Evolutionary conservation across 257 asterid species (phyloP).

Genomic region (Solanum gracilifrons): DNA sequence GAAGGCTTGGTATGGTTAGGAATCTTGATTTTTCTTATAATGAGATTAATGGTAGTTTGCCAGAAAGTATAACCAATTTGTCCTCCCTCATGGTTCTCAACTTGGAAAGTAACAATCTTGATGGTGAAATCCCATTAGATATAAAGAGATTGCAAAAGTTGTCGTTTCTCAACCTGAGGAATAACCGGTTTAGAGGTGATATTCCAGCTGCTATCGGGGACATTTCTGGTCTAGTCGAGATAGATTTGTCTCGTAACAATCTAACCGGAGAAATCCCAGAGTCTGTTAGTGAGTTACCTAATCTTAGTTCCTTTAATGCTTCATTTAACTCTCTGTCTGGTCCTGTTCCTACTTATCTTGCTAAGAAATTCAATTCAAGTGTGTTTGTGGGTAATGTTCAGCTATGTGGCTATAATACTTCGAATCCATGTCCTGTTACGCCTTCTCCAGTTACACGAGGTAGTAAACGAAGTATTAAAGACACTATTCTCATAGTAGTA

Average conservation of each 20-base stretch:
- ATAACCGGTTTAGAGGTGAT: constrained; percentile 35
- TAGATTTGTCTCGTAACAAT: constrained; percentile 55
- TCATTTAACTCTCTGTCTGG: constrained; percentile 82
- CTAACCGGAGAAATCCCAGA: constrained; percentile 63
- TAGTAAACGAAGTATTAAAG: constrained; percentile 48
- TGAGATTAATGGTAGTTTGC: constrained; percentile 51
- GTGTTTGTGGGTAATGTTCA: constrained; percentile 58
- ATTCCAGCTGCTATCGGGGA: constrained; percentile 43
- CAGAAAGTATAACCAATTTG: constrained; percentile 28
- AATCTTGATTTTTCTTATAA: constrained; percentile 44
- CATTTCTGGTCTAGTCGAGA: constrained; percentile 33
- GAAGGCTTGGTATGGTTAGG: constrained; percentile 28
- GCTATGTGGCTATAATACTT: constrained; percentile 59
- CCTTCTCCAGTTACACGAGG: constrained; percentile 16
- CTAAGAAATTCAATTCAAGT: constrained; percentile 52
- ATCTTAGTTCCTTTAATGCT: constrained; percentile 52
- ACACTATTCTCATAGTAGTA: constrained; percentile 59
- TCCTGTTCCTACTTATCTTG: constrained; percentile 45
- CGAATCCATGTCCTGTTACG: constrained; percentile 31
- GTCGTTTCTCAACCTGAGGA: constrained; percentile 40
- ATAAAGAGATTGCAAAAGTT: constrained; percentile 21
- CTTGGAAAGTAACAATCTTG: constrained; percentile 19
- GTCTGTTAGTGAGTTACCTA: constrained; percentile 47
- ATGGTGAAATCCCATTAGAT: constrained; percentile 9
- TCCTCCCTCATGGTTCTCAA: constrained; percentile 18